Conservation (phyloP, 441 rosid genomes). For the Monsonia emarginata region DNA sequence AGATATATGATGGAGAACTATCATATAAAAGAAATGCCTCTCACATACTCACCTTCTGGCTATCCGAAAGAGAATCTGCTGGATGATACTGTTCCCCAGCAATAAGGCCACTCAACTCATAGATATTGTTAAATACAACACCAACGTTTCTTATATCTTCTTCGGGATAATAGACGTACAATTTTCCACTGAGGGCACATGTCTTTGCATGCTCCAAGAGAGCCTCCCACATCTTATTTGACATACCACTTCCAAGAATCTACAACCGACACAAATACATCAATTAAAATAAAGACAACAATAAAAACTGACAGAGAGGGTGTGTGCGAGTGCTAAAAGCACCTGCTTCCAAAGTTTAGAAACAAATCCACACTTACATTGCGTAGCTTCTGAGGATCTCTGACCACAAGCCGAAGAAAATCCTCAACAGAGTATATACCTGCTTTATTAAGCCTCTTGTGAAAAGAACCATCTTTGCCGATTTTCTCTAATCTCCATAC, state of each 20-base stretch:
- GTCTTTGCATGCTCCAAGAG: slow-evolving; percentile 93
- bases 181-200: slow-evolving; percentile 66
- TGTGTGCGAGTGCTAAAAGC: too few relatives aligned
- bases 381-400: slow-evolving; percentile 59
- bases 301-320: background rate
- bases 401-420: slow-evolving; percentile 64
- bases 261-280: slow-evolving; percentile 20
- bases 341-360: slow-evolving; percentile 9
- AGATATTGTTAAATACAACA: slow-evolving; percentile 76
- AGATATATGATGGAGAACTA: background rate
- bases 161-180: slow-evolving; percentile 73
- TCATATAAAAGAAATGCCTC: background rate
- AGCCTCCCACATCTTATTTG: slow-evolving; percentile 99
- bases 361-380: slow-evolving; percentile 42
- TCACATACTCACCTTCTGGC: slow-evolving; percentile 66
- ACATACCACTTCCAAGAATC: slow-evolving; percentile 99
- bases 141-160: slow-evolving; percentile 61
- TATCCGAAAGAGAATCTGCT: slow-evolving; percentile 68
- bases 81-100: slow-evolving; percentile 73
- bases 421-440: slow-evolving; percentile 64
- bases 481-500: slow-evolving; percentile 99
- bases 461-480: slow-evolving; percentile 96
- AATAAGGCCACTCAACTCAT: slow-evolving; percentile 72
- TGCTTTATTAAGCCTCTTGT: slow-evolving; percentile 50
- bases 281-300: background rate